Percentiles rank a stretch among this genome's conserved stretches.
phyloP scores from a whole-genome alignment of 495 filamentous ascomycete species.

The Aspergillus bridgeri region DNA sequence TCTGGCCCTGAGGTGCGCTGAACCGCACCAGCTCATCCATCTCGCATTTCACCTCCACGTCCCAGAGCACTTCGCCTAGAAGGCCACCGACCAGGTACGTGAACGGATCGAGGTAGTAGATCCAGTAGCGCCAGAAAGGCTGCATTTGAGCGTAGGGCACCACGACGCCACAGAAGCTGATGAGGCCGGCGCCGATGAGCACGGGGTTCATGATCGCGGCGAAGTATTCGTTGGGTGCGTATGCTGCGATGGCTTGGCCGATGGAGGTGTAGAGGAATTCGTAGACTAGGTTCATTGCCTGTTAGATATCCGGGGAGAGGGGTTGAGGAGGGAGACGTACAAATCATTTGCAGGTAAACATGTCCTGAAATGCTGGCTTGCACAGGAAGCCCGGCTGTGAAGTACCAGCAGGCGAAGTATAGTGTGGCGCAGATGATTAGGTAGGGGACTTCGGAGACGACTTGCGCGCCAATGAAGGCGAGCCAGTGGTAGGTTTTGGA shows the following conservation, averaged over 20 bases:
- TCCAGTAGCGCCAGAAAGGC: constrained; percentile 58
- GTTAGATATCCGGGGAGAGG: neutral
- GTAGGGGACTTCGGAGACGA: constrained; percentile 60
- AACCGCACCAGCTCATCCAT: constrained; percentile 59
- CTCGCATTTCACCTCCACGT: constrained; percentile 53
- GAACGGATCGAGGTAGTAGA: constrained; percentile 56
- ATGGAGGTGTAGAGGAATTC: constrained; percentile 45
- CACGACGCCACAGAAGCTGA: constrained; percentile 55
- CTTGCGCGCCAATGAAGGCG: constrained; percentile 40
- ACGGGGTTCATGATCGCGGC: constrained; percentile 52
- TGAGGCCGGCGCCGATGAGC: constrained; percentile 47
- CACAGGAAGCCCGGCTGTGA: constrained; percentile 49
- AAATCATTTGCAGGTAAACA: constrained; percentile 47
- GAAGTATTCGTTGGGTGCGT: constrained; percentile 52
- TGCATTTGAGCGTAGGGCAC: constrained; percentile 50
- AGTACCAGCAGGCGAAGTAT: constrained; percentile 61
- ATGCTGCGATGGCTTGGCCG: constrained; percentile 49
- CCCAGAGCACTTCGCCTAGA: constrained; percentile 40
- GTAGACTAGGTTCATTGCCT: constrained; percentile 31
- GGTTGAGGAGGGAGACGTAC: constrained; percentile 22
- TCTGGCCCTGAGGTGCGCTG: constrained; percentile 55
- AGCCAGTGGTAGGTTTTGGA: constrained; percentile 51
- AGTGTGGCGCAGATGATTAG: constrained; percentile 52
- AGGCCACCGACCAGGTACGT: constrained; percentile 52
- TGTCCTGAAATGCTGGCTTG: constrained; percentile 41